A percentile compares a stretch with the other conserved stretches of the same genome.
Evolutionary conservation across 2,329 filamentous ascomycete genomes (phyloP).

Genomic region (Blumeriella jaapii): DNA sequence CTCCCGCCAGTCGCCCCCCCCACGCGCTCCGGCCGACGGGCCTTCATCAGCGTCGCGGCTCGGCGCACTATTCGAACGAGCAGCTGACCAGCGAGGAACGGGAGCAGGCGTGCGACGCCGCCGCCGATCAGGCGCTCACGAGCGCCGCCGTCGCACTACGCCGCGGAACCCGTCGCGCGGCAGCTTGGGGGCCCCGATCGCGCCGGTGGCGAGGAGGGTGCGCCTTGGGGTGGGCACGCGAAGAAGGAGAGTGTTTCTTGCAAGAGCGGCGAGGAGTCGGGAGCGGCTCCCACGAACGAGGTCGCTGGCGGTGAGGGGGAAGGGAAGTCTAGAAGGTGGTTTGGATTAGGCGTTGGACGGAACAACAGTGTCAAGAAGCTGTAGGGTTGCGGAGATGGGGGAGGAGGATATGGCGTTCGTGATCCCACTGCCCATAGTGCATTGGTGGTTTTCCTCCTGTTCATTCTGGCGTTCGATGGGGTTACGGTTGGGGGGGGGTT

Average conservation of each 20-base stretch:
- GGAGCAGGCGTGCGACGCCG: conserved; percentile 20
- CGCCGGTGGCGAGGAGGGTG: conserved; percentile 1
- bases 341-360: neutral
- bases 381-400: too few relatives aligned
- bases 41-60: neutral
- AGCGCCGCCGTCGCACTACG: conserved; percentile 13
- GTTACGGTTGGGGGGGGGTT: too few relatives aligned
- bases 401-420: too few relatives aligned
- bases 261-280: neutral
- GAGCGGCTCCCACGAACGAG: neutral
- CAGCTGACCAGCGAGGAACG: conserved; percentile 4
- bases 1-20: neutral
- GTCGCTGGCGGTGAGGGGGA: neutral
- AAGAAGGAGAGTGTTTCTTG: conserved; percentile 8
- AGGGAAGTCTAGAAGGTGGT: neutral
- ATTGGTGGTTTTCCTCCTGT: too few relatives aligned
- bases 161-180: neutral
- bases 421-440: too few relatives aligned
- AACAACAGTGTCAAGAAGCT: neutral
- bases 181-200: neutral
- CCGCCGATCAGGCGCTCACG: conserved; percentile 20
- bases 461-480: too few relatives aligned
- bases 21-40: neutral
- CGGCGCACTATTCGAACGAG: conserved; percentile 2
- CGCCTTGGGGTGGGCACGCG: neutral